Base-by-base conservation (phyloP, 2,329 filamentous ascomycete species). In the Aspergillus fructus region DNA sequence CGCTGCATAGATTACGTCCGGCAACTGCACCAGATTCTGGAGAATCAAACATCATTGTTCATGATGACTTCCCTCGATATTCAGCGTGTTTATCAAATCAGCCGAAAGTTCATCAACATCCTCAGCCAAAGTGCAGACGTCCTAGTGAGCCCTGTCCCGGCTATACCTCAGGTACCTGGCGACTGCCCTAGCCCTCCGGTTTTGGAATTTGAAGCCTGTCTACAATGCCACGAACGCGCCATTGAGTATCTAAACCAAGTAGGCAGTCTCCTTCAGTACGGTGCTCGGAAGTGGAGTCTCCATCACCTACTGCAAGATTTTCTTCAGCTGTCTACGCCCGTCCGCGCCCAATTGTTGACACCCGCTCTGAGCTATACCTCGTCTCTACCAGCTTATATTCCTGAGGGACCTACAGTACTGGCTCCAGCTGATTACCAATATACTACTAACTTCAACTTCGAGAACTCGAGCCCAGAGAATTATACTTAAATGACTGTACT, bases 11-110 rank as follows among this genome's bases (percentile, higher is more conserved):
- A 88, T n/a, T 97, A 94, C 68, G 84, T 94, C 49, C 83, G 89
- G 58, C 85, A 86, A 59, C 85, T 96, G 61, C 83, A 89, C 65
- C 83, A 85, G 5, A 82, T 91, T 46, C 82, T 89, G 23, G 82
- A 83, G 56, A 81, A 84, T 63, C 72, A 83, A 4, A 75, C 79
- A 33, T 83, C 86, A 59, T 81, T 83, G 15, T 84, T 88, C 4
- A 89, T 93, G 51, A 85, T 94, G 66, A 93, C 90, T 1, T 96
- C 93, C 66, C 88, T 96, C 68, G 93, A 97, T 69, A 90, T 92
- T 1, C 83, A 96, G 67, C 86, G 93, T 52, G 87, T 91, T 1
- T 94, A 90, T 68, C 96, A 85, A 74, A 83, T 85, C 1, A 83
- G 82, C 15, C 77, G 78, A 45, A 81, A 83, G 53, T 83, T 88